These are phyloP conservation scores for Pezicula carpinea DNA, from an alignment of 2,329 filamentous ascomycete species.

Conservation along the genomic window DNA sequence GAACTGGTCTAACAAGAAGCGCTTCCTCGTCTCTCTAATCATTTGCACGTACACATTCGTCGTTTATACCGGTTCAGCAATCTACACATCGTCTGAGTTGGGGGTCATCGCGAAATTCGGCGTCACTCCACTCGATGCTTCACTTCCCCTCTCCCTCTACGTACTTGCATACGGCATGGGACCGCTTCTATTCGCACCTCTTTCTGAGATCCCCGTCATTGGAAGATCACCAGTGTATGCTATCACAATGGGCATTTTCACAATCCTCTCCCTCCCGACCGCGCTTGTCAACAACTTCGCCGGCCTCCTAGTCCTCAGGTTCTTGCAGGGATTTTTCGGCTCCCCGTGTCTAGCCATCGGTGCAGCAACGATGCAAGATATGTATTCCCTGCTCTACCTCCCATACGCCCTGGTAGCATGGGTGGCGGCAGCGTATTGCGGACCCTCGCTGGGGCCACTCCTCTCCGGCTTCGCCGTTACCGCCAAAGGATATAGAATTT, in stretches of 20 bases:
- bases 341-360: conserved; percentile 60
- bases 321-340: conserved; percentile 63
- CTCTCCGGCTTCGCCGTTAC: conserved; percentile 56
- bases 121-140: conserved; percentile 46
- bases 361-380: conserved; percentile 46
- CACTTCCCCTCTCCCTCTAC: conserved; percentile 57
- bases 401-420: conserved; percentile 56
- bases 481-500: conserved; percentile 58
- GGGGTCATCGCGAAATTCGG: conserved; percentile 49
- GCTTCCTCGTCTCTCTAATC: conserved; percentile 35
- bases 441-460: conserved; percentile 54
- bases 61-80: conserved; percentile 47
- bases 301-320: conserved; percentile 59
- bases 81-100: conserved; percentile 40
- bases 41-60: conserved; percentile 56
- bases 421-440: conserved; percentile 49
- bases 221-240: conserved; percentile 67
- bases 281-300: conserved; percentile 58
- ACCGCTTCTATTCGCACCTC: conserved; percentile 60
- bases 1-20: conserved; percentile 45
- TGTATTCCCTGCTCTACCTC: conserved; percentile 49
- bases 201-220: conserved; percentile 62
- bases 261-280: conserved; percentile 60
- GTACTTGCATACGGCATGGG: conserved; percentile 61
- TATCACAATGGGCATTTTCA: conserved; percentile 62